A percentile compares a stretch with the other conserved stretches of the same genome.
Conservation (phyloP, 2,329 filamentous ascomycete genomes). For the Lachnellula occidentalis region DNA sequence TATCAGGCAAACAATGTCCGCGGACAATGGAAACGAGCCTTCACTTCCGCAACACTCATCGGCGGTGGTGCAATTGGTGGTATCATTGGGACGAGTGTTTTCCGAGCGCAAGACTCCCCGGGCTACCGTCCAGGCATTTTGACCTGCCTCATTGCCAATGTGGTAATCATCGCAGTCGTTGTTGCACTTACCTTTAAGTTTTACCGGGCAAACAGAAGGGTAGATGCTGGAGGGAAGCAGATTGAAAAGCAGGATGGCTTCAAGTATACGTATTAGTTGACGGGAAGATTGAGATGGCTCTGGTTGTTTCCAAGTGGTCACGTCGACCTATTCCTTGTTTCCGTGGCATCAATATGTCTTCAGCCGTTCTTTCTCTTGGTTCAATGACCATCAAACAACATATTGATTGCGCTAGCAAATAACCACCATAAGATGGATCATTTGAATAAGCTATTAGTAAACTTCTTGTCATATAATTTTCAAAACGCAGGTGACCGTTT, state of each 20-base stretch:
- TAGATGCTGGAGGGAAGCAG: constrained; percentile 30
- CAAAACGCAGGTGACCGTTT: too few species aligned
- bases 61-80: constrained; percentile 74
- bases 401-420: too few species aligned
- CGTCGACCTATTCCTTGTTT: too few species aligned
- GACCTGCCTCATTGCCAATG: constrained; percentile 18
- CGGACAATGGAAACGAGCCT: constrained; percentile 79
- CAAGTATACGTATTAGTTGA: constrained; percentile 23
- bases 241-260: constrained; percentile 33
- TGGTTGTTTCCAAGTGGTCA: too few species aligned
- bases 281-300: too few species aligned
- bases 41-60: constrained; percentile 70
- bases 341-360: too few species aligned
- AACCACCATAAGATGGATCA: too few species aligned
- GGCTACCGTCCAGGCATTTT: constrained; percentile 38
- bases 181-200: constrained; percentile 28
- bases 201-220: constrained; percentile 29
- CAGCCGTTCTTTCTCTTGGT: too few species aligned
- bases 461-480: too few species aligned
- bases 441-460: too few species aligned
- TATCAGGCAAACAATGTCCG: constrained; percentile 69
- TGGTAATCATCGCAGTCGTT: constrained; percentile 26
- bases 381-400: too few species aligned
- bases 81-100: constrained; percentile 69
- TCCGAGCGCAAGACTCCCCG: constrained; percentile 51